Percentiles rank a stretch among this genome's conserved stretches.
These are phyloP conservation scores for Eudorina sp. DNA, from an alignment of 139 green algal genomes.

Conservation along the genomic window DNA sequence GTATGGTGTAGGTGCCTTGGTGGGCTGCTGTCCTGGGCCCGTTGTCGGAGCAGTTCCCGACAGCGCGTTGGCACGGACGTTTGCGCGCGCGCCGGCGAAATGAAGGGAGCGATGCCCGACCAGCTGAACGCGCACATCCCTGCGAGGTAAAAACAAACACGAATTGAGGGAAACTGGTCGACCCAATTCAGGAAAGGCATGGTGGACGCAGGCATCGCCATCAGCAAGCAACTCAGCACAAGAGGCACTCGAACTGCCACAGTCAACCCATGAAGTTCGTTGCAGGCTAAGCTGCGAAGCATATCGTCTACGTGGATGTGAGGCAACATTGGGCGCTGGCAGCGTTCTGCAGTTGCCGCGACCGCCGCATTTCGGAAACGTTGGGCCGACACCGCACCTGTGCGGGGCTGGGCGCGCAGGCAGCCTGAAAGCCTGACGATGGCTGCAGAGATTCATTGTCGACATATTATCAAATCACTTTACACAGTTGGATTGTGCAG, in stretches of 20 bases:
- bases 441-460: not conserved
- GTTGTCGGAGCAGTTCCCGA: not conserved
- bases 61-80: slow-evolving; percentile 3
- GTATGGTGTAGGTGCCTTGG: slow-evolving; percentile 11
- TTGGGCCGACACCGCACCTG: slow-evolving; percentile 8
- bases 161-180: not conserved
- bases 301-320: too few species aligned
- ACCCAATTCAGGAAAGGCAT: not conserved
- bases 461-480: not conserved
- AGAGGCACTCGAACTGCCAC: not conserved
- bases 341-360: not conserved
- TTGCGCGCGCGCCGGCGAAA: not conserved
- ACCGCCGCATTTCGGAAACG: not conserved
- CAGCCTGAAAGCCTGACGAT: not conserved
- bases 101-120: too few species aligned
- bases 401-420: not conserved
- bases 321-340: not conserved
- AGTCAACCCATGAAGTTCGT: not conserved
- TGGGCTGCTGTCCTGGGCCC: not conserved
- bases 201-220: too few species aligned
- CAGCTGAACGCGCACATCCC: not conserved
- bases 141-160: not conserved
- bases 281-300: too few species aligned
- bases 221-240: not conserved
- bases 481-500: not conserved